Conservation (phyloP, 108 stramenopile genomes). For the Thalassiosira profunda region DNA sequence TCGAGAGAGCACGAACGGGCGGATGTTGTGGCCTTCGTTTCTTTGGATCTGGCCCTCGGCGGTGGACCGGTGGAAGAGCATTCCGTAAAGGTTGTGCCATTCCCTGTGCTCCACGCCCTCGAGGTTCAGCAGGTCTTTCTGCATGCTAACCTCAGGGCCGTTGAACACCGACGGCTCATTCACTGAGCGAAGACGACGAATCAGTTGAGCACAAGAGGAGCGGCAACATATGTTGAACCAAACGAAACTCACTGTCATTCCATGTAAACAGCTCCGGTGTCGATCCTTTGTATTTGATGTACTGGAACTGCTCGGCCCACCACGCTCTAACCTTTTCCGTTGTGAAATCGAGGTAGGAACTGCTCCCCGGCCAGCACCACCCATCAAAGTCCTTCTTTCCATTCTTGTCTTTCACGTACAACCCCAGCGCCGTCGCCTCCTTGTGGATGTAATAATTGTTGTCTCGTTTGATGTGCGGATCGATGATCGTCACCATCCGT, state of each 20-base stretch:
- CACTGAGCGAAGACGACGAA: no score
- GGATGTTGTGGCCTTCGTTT: constrained; percentile 67
- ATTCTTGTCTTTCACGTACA: constrained; percentile 96
- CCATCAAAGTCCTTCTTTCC: constrained; percentile 97
- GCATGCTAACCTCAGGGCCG: constrained; percentile 99
- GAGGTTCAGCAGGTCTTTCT: constrained; percentile 90
- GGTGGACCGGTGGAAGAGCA: constrained; percentile 98
- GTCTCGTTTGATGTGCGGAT: constrained; percentile 99
- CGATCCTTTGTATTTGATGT: constrained; percentile 93
- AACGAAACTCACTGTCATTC: no score
- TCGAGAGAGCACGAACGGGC: constrained; percentile 97
- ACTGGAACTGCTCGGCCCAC: constrained; percentile 98
- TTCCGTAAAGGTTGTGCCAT: constrained; percentile 99
- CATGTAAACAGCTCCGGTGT: constrained; percentile 96
- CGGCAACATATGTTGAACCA: no score
- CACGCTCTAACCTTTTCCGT: constrained; percentile 88
- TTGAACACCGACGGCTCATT: constrained; percentile 99
- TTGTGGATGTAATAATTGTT: constrained; percentile 93
- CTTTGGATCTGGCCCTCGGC: constrained; percentile 89
- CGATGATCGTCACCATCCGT: constrained; percentile 99
- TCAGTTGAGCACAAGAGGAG: no score
- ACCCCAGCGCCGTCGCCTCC: constrained; percentile 91
- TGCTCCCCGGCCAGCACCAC: constrained; percentile 99
- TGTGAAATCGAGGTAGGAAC: constrained; percentile 99
- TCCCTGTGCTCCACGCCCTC: constrained; percentile 97